These are phyloP conservation scores for Rhytidiadelphus loreus DNA, from an alignment of 225 moss, liverwort and hornwort species.

Conservation along the genomic window DNA sequence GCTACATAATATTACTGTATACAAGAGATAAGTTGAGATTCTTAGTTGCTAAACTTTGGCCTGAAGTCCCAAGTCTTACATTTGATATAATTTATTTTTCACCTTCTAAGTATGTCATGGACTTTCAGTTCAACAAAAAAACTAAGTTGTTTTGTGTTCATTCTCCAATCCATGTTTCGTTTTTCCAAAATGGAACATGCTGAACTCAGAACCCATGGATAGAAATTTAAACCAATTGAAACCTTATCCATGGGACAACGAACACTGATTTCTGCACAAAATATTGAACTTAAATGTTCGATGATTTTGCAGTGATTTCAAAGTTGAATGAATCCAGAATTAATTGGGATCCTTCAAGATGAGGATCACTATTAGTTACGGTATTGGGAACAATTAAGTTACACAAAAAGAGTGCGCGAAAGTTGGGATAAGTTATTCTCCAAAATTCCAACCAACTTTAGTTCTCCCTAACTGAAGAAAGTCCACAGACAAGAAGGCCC, in stretches of 20 bases:
- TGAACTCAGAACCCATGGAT: not conserved
- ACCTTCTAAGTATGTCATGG: not conserved
- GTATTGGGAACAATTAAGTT: not conserved
- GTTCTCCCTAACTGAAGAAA: no score
- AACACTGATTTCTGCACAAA: not conserved
- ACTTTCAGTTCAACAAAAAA: not conserved
- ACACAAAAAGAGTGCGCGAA: not conserved
- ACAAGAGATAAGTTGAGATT: not conserved
- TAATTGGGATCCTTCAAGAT: not conserved
- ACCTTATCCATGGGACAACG: not conserved
- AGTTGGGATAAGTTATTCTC: not conserved
- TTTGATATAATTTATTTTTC: not conserved
- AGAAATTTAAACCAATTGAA: not conserved
- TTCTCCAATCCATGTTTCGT: not conserved
- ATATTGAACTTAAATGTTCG: accelerated
- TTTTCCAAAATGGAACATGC: not conserved
- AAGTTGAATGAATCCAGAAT: not conserved
- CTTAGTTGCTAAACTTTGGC: not conserved
- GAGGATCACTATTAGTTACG: not conserved
- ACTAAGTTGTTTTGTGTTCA: not conserved
- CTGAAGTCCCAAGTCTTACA: not conserved
- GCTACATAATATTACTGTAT: not conserved
- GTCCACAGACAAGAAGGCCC: not conserved
- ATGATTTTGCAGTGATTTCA: not conserved
- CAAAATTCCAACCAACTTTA: not conserved